Evolutionary conservation across 768 basidiomycete genomes (phyloP).

Genomic region (Leucocoprinus sp.): DNA sequence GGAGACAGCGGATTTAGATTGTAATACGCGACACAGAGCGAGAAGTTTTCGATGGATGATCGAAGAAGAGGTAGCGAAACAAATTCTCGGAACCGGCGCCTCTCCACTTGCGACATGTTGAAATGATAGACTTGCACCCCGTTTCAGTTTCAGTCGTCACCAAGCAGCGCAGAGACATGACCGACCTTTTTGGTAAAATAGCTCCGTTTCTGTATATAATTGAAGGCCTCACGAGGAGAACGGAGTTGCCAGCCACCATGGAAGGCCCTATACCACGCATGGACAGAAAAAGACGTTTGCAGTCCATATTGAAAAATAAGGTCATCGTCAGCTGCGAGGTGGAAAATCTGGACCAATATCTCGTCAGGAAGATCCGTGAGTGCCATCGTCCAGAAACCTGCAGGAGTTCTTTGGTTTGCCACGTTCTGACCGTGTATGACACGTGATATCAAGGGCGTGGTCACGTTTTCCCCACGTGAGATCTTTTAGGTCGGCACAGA

Average conservation of each 20-base stretch:
- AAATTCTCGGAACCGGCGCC: constrained; percentile 55
- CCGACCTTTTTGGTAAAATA: constrained; percentile 63
- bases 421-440: too few species aligned
- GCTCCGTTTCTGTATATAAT: constrained; percentile 48
- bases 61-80: constrained; percentile 63
- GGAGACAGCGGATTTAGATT: constrained; percentile 29
- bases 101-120: constrained; percentile 60
- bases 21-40: constrained; percentile 42
- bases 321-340: constrained; percentile 64
- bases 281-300: constrained; percentile 54
- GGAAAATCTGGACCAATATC: constrained; percentile 63
- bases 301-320: constrained; percentile 54
- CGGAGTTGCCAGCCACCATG: constrained; percentile 48
- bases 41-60: constrained; percentile 48
- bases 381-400: too few species aligned
- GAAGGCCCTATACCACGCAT: constrained; percentile 53
- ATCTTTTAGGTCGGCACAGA: too few species aligned
- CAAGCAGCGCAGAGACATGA: neutral
- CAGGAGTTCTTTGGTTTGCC: too few species aligned
- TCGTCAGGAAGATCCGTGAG: constrained; percentile 50
- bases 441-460: too few species aligned
- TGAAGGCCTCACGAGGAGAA: constrained; percentile 50
- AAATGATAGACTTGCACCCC: constrained; percentile 53
- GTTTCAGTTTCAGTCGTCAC: neutral
- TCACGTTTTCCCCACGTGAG: too few species aligned